These are phyloP conservation scores for Acidomyces sp. DNA, from an alignment of 495 filamentous ascomycete species.

Conservation along the genomic window DNA sequence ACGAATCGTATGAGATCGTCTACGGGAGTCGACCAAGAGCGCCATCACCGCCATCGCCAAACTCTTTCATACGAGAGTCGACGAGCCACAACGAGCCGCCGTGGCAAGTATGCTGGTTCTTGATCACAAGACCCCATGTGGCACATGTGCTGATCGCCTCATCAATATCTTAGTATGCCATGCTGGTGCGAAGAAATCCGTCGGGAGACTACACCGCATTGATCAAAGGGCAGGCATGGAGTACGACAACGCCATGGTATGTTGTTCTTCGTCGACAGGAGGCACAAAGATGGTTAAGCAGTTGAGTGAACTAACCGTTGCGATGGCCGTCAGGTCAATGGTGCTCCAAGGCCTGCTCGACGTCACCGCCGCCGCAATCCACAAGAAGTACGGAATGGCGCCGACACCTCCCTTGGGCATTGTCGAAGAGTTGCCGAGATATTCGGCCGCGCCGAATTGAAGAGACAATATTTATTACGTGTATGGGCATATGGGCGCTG, in stretches of 20 bases:
- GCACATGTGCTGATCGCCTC: too few species aligned
- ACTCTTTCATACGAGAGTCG: not conserved
- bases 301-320: too few species aligned
- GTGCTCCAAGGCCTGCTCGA: conserved; percentile 8
- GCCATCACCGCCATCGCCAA: not conserved
- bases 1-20: conserved; percentile 3
- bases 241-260: not conserved
- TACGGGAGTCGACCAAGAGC: not conserved
- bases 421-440: conserved; percentile 1
- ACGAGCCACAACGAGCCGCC: too few species aligned
- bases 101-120: too few species aligned
- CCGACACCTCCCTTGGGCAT: not conserved
- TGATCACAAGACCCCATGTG: too few species aligned
- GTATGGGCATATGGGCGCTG: too few species aligned
- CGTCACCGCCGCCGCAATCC: not conserved
- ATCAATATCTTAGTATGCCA: too few species aligned
- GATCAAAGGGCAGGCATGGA: conserved; percentile 2
- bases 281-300: not conserved
- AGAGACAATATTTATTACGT: too few species aligned
- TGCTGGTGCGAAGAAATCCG: conserved; percentile 2
- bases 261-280: not conserved
- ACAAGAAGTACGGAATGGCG: not conserved
- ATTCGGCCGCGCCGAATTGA: too few species aligned
- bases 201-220: not conserved
- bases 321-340: conserved; percentile 1